A percentile compares a stretch with the other conserved stretches of the same genome.
Conservation (phyloP, 768 basidiomycete species). For the Auricularia sp. region DNA sequence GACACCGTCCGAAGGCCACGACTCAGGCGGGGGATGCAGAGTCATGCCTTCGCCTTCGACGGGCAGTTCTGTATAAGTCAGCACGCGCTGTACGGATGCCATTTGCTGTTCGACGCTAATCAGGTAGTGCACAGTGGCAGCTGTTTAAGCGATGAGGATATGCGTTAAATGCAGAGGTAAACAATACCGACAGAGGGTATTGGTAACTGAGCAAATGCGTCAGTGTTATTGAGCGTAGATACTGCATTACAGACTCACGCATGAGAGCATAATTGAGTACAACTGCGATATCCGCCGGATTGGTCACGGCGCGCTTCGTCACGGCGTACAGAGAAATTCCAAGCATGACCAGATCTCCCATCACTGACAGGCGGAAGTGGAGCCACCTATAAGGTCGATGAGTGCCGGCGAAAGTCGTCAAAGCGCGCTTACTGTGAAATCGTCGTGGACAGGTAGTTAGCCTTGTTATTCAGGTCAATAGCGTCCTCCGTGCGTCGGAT, state of each 20-base stretch:
- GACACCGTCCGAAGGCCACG: conserved; percentile 45
- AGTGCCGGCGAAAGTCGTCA: conserved; percentile 16
- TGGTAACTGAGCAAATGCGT: background rate
- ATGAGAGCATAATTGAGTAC: conserved; percentile 41
- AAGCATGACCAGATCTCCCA: conserved; percentile 57
- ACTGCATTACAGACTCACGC: background rate
- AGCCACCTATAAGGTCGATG: conserved; percentile 32
- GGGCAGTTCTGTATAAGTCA: conserved; percentile 55
- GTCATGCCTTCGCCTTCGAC: conserved; percentile 37
- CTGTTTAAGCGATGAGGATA: conserved; percentile 18
- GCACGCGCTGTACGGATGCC: conserved; percentile 61
- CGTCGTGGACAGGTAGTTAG: conserved; percentile 52
- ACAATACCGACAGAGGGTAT: background rate
- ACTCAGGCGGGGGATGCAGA: conserved; percentile 35
- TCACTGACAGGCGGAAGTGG: conserved; percentile 50
- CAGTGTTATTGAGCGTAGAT: background rate
- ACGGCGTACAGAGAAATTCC: conserved; percentile 63
- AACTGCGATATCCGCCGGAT: conserved; percentile 55
- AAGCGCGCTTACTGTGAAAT: conserved; percentile 21
- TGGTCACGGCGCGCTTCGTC: conserved; percentile 42
- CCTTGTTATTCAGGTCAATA: conserved; percentile 51
- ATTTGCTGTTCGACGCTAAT: conserved; percentile 60
- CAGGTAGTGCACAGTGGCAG: conserved; percentile 45
- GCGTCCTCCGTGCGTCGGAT: conserved; percentile 42
- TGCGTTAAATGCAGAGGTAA: too few species aligned